Base-by-base conservation (phyloP, 192 early-diverging fungal species). In the Coemansia sp. region DNA sequence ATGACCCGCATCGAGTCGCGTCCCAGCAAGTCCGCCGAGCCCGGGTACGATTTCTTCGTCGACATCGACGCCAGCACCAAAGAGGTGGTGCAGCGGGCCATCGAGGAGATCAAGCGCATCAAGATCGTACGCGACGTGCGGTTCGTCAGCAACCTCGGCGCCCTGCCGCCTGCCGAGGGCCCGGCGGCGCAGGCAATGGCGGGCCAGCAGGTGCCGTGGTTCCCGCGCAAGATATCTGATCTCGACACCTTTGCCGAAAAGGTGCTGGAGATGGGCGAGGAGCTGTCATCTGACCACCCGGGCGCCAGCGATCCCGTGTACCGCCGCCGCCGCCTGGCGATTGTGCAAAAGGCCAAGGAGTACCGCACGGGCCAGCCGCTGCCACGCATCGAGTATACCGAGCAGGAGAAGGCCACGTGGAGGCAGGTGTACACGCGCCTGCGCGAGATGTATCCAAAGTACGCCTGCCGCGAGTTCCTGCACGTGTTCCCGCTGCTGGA, bases 1-100 rank as follows among this genome's bases (percentile, higher is more conserved):
- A 81, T 98, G 71, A 89, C 87, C n/a, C 85, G 90, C 35, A 98
- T 98, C 69, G 95, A 98, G 78, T 92, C 90, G 32, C 89, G 95
- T 17, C 92, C 95, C 28, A 85, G 84, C 72, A 84, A 81, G 60
- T 87, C 85, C 5, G 72, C 75, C 28, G 85, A 85, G 20, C 88
- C 85, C 40, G 80, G 88, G 39, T 98, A 98, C 65, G 90, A 98
- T 64, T 93, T 98, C 74, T 95, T 87, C 69, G 83, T 98, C 36
- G 95, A 97, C 65, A 92, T 97, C 47, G 77, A 84, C 38, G 86
- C 91, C 2, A 50, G 58, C 28, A 64, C 72, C 67, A 66, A 73
- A 50, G 71, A 80, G 29, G 79, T 90, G 40, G 81, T 94, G 26
- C 50, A 75, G 25, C 35, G 61, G 14, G 84, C 87, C 1, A 71